Evolutionary conservation across 1,284 basidiomycete genomes (phyloP).

Genomic region (Earliella scabrosa): DNA sequence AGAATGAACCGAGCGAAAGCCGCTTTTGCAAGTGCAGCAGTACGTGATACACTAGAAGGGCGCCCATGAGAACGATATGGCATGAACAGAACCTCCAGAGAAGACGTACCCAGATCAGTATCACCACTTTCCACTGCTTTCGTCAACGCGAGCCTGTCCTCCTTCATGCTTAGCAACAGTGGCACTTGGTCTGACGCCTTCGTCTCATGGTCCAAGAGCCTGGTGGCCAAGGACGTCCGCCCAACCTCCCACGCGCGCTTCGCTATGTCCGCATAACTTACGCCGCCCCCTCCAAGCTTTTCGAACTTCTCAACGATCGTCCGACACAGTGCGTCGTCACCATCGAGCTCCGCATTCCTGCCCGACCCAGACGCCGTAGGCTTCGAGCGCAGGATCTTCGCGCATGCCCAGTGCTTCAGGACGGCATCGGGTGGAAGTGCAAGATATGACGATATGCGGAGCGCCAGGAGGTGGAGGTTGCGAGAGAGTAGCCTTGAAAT

Average conservation of each 20-base stretch:
- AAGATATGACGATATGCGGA: slow-evolving; percentile 89
- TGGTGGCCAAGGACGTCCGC: slow-evolving; percentile 83
- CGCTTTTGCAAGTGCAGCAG: slow-evolving; percentile 84
- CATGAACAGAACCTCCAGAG: neutral
- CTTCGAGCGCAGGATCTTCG: slow-evolving; percentile 83
- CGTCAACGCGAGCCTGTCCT: slow-evolving; percentile 85
- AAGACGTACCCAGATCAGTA: slow-evolving; percentile 82
- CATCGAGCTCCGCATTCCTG: slow-evolving; percentile 57
- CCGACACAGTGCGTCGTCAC: slow-evolving; percentile 80
- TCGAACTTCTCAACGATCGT: slow-evolving; percentile 90
- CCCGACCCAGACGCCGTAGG: slow-evolving; percentile 54
- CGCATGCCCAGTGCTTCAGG: slow-evolving; percentile 94
- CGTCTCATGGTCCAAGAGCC: slow-evolving; percentile 92
- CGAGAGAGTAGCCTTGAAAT: slow-evolving; percentile 85
- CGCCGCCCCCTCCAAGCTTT: slow-evolving; percentile 67
- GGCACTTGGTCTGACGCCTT: slow-evolving; percentile 94
- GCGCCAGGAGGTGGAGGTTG: slow-evolving; percentile 89
- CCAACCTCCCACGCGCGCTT: slow-evolving; percentile 94
- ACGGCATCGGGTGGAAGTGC: slow-evolving; percentile 86
- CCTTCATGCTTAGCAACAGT: slow-evolving; percentile 91
- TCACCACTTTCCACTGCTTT: slow-evolving; percentile 97
- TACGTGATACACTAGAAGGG: slow-evolving; percentile 81
- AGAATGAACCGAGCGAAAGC: slow-evolving; percentile 90
- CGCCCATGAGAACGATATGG: neutral
- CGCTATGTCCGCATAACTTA: slow-evolving; percentile 96